Evolutionary conservation across 148 eudicot genomes (phyloP), one percentile per base, ranked within the genome.

Genomic region (Nepenthes gracilis): DNA sequence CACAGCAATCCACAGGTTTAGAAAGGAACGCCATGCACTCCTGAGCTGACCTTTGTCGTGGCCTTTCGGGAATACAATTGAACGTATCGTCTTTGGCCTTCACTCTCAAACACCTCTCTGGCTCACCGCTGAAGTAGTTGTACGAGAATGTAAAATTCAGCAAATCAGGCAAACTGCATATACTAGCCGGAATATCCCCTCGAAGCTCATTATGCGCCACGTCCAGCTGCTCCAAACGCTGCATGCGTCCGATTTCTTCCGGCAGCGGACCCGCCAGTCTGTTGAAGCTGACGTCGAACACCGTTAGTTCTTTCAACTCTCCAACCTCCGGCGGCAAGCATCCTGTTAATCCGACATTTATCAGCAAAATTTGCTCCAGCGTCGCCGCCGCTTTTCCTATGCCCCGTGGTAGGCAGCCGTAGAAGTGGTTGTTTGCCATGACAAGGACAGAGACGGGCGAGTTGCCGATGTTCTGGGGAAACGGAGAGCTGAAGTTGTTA

Each of bases 1-100:
- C 13, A 6, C 11, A 2, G 15, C 53, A 49, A 12, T 49, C 13
- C 53, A 49, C 9, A 9, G 82, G 89, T 35, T 65, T 54, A 35
- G 73, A 62, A 45, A 71, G 73, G 35, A 78, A 75, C 1, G 76
- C 76, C 43, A 67, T 47, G 36, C 94, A 86, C 62, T 79, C 81
- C 15, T n/a, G n/a, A 49, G 53, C 10, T 37, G 88, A 69, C 36
- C 88, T 35, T 67, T 86, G 93, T 2, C 14, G n/a, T 0, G 85
- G 88, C 57, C 85, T 68, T 4, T 34, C 33, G 12, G 86, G 82
- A 0, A 83, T 69, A 58, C 93, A 86, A 65, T 86, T 86, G 35
- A 58, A 38, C 57, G 12, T 70, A 49, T 87, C 90, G 62, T 84
- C 79, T 15, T 58, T 73, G 1, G 54, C 79, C 60, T 70, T 35